Base-by-base conservation (phyloP, 2,329 filamentous ascomycete genomes). In the Neonectria faginata region DNA sequence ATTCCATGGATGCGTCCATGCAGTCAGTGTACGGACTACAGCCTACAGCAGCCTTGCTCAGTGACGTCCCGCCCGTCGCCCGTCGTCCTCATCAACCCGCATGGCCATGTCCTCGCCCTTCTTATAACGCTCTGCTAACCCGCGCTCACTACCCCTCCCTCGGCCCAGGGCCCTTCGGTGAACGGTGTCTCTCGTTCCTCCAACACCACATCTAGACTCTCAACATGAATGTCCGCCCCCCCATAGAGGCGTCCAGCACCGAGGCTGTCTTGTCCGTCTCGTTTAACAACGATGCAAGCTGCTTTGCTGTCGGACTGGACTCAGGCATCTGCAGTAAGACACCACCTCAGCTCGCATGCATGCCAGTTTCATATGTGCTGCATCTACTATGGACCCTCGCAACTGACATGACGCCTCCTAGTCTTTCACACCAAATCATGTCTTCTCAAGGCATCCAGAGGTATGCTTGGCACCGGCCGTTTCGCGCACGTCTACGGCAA, bases 261-360 rank as follows among this genome's bases (percentile, higher is more conserved):
- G 91, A 92, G 5, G 87, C 90, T 65, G 94, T 94, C 11, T 86
- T 97, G 41, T 97, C 93, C 14, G 89, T 91, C 50, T 89, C 92
- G 9, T 97, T 97, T 82, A 98, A 97, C 76, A 86, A 89, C 73
- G 92, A 96, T 77, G 88, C 88, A 69, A 94, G 89, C 72, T 94
- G 91, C 75, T 98, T 98, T 79, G 88, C 93, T 27, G 92, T 97
- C 31, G 96, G 93, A 9, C 84, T 97, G 9, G 92, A 97, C 75
- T 90, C 90, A 11, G 95, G 95, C 29, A 94, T 97, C 78, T 92
- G 91, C 79, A 89, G 93, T 94, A 86, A 74, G 89, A 60, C 42
- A 61, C 48, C 57, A 45, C 27, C 11, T 16, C 25, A 3, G 39
- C 39, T 18, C 16, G n/a, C 27, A 48, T 48, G 29, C 31, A 63